phyloP scores from a whole-genome alignment of 441 rosid species.

The Dalechampia spathulata region DNA sequence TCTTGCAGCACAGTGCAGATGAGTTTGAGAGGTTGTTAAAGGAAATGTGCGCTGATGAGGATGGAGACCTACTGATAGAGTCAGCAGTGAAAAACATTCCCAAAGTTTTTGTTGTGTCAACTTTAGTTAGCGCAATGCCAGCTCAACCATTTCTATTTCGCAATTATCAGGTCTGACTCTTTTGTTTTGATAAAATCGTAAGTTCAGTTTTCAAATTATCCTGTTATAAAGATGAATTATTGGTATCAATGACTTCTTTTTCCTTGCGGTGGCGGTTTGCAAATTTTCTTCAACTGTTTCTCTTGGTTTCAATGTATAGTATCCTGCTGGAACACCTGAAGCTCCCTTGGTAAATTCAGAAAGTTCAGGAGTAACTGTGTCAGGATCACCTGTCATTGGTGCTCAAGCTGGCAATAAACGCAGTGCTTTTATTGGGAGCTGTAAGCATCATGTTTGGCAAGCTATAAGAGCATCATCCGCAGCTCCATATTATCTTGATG shows the following conservation, averaged over 20 bases:
- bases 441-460: constrained; percentile 92
- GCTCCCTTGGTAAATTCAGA: constrained; percentile 70
- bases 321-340: constrained; percentile 92
- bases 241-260: not conserved
- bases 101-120: constrained; percentile 89
- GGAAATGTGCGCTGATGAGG: constrained; percentile 98
- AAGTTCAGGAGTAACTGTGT: constrained; percentile 52
- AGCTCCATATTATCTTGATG: constrained; percentile 99
- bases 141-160: constrained; percentile 97
- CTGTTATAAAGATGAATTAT: constrained; percentile 6
- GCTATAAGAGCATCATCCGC: constrained; percentile 99
- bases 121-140: constrained; percentile 88
- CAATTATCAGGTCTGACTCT: constrained; percentile 75
- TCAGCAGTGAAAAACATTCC: constrained; percentile 87
- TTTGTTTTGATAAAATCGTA: not conserved
- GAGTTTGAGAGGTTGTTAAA: constrained; percentile 91
- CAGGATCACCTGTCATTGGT: constrained; percentile 62
- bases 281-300: not conserved
- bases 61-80: constrained; percentile 90
- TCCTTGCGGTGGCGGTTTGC: not conserved
- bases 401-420: constrained; percentile 83
- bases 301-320: constrained; percentile 39
- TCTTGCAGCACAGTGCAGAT: constrained; percentile 97
- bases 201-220: not conserved
- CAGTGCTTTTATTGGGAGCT: constrained; percentile 94